Evolutionary conservation across 352 stramenopile species (phyloP).

Genomic region (Globisporangium nunn): DNA sequence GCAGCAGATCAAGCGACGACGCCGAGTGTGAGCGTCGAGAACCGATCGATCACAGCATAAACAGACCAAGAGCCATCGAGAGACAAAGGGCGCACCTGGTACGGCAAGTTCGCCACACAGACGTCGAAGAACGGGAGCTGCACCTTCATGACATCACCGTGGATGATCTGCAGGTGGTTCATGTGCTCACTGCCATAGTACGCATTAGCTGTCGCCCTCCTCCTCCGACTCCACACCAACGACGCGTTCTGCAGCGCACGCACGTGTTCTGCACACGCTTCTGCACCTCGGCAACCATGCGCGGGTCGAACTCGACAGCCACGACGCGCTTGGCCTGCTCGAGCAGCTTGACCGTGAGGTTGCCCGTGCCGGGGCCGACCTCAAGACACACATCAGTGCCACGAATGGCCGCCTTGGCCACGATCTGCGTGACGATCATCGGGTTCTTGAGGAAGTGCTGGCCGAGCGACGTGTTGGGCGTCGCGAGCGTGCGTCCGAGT

Average conservation of each 20-base stretch:
- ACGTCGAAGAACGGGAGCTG: constrained; percentile 99
- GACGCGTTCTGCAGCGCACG: constrained; percentile 2
- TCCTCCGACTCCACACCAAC: not conserved
- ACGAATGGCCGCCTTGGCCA: constrained; percentile 94
- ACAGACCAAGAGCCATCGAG: too few species aligned
- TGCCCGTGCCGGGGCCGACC: constrained; percentile 96
- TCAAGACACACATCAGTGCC: constrained; percentile 95
- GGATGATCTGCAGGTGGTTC: constrained; percentile 96
- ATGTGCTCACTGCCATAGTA: constrained; percentile 57
- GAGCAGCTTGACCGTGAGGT: constrained; percentile 98
- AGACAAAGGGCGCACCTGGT: constrained; percentile 65
- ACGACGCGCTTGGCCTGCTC: constrained; percentile 96
- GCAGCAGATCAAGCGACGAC: not conserved
- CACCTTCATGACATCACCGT: constrained; percentile 99
- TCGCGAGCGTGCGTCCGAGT: constrained; percentile 89
- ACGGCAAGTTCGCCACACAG: constrained; percentile 98
- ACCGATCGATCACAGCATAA: not conserved
- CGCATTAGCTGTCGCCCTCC: too few species aligned
- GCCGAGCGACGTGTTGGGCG: constrained; percentile 94
- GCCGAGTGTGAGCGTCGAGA: not conserved
- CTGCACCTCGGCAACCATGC: constrained; percentile 99
- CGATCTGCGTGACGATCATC: constrained; percentile 95
- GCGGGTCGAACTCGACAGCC: constrained; percentile 97
- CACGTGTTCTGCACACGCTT: constrained; percentile 97
- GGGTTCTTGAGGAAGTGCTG: constrained; percentile 99